Base-by-base conservation (phyloP, 495 filamentous ascomycete species). In the Arthonia radiata region DNA sequence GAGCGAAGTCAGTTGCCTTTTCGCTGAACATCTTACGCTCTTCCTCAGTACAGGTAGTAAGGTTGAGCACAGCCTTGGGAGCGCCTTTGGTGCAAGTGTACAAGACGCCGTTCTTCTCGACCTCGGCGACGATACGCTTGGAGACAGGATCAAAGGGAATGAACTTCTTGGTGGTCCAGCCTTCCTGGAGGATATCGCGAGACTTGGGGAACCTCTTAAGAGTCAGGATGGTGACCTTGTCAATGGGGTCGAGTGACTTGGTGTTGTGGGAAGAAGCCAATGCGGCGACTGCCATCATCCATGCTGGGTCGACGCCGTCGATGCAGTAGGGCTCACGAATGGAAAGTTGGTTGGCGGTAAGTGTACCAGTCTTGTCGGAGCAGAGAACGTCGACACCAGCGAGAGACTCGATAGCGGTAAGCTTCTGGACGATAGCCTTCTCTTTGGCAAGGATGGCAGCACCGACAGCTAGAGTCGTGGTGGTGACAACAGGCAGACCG, bases 121-220 rank as follows among this genome's bases (percentile, higher is more conserved):
- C 67, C 41, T 72, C 47, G 31, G 63, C 55, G 34, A 68, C 73
- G 39, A 76, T 76, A 47, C 70, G 69, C 59, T 76, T 76, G 45
- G 68, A 74, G 42, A 76, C 69, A 26, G 70, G 70, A 45, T 76
- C 70, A 58, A 76, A 76, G 24, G 70, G 70, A 44, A 62, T 73
- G 57, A 71, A 76, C 49, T 69, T 71, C 48, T 70, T 59, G 35
- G 70, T 76, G 43, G 59, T 53, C 70, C 70, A 76, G 53, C 68
- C 67, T 42, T 64, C 56, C 29, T 59, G 48, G 30, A 76, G 58
- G 38, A 72, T 71, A 40, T 72, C 64, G 43, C 63, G 59, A 30
- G 67, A 65, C 53, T 72, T 72, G 45, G 69, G 70, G 54, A 71
- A 74, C 30, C 70, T 59, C 40, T 67, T 68, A 41, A 76, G 58